These are phyloP conservation scores for Lactarius evosmus DNA, from an alignment of 768 basidiomycete genomes.

Conservation along the genomic window DNA sequence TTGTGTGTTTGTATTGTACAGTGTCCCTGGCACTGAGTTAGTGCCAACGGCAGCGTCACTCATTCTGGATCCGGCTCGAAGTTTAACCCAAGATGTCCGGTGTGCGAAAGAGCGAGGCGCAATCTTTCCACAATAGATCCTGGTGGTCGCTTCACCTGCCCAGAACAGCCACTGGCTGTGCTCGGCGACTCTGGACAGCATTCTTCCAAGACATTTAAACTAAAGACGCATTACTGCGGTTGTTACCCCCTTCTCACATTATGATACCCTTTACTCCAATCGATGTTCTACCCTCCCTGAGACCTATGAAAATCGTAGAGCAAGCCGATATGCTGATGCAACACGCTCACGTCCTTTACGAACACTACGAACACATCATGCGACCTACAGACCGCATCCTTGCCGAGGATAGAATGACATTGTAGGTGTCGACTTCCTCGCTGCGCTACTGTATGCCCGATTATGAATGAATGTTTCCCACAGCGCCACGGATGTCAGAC, in stretches of 20 bases:
- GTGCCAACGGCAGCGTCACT: neutral
- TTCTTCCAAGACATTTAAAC: neutral
- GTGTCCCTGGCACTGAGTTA: neutral
- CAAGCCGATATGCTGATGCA: neutral
- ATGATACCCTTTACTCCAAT: neutral
- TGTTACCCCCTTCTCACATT: neutral
- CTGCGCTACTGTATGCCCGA: neutral
- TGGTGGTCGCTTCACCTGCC: neutral
- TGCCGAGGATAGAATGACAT: neutral
- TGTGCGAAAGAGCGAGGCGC: neutral
- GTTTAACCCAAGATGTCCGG: neutral
- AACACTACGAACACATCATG: neutral
- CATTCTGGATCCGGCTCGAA: neutral
- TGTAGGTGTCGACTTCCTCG: neutral
- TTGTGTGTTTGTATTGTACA: neutral
- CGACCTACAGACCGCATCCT: neutral
- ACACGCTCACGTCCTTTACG: neutral
- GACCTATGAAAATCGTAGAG: neutral
- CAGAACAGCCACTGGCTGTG: neutral
- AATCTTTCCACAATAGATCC: neutral
- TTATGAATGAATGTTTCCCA: neutral
- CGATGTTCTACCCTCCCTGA: neutral
- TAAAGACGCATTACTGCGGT: neutral
- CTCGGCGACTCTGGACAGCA: neutral
- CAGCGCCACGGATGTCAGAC: constrained; percentile 12